Evolutionary conservation across 1,284 basidiomycete species (phyloP).

Genomic region (Tremellales sp.): DNA sequence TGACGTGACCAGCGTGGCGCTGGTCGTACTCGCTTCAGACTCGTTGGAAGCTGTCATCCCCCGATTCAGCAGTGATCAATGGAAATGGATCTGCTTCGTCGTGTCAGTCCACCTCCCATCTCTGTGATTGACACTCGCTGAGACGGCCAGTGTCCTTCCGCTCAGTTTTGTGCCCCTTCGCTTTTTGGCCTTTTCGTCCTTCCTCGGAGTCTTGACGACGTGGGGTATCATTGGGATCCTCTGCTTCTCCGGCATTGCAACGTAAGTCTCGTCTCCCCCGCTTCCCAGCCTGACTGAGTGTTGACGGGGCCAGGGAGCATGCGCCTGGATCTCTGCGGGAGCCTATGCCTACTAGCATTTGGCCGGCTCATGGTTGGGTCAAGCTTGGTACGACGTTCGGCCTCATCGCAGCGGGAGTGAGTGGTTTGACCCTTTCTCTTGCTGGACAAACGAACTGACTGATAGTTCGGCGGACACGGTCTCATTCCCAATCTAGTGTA

Average conservation of each 20-base stretch:
- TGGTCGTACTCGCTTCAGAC: constrained; percentile 79
- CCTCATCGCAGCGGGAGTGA: constrained; percentile 76
- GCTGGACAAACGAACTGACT: neutral
- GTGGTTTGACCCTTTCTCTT: constrained; percentile 1
- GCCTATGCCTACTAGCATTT: constrained; percentile 66
- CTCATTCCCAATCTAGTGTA: constrained; percentile 55
- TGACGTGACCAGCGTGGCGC: constrained; percentile 59
- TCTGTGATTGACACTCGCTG: neutral
- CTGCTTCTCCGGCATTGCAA: constrained; percentile 65
- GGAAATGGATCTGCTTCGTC: constrained; percentile 68
- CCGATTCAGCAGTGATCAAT: constrained; percentile 60
- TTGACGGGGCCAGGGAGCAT: constrained; percentile 38
- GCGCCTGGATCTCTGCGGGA: constrained; percentile 77
- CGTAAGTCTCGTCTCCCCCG: constrained; percentile 15
- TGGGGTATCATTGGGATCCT: constrained; percentile 72
- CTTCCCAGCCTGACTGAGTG: neutral
- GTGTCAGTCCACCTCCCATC: constrained; percentile 54
- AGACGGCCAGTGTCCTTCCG: constrained; percentile 61
- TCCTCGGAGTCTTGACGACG: constrained; percentile 74
- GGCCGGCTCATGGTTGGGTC: constrained; percentile 55
- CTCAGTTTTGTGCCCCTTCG: constrained; percentile 78
- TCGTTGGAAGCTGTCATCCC: constrained; percentile 71
- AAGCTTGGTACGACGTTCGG: constrained; percentile 76
- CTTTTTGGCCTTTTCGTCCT: constrained; percentile 78
- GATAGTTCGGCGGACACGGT: constrained; percentile 43